Evolutionary conservation across 2,329 filamentous ascomycete species (phyloP).

Genomic region (Penicillium sp.): DNA sequence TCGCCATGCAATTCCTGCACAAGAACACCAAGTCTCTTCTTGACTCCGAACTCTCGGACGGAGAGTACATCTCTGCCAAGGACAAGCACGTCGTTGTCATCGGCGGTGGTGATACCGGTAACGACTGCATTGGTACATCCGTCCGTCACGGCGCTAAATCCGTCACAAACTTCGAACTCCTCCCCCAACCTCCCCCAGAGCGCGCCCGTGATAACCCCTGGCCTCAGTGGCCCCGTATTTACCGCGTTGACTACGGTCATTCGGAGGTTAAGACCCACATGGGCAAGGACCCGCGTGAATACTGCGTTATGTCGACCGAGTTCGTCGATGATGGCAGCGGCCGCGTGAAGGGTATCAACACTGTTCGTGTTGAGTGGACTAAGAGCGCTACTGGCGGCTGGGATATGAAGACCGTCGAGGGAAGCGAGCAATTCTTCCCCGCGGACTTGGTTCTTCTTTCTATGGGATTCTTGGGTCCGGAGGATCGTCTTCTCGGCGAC

Average conservation of each 20-base stretch:
- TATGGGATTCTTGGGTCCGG: constrained; percentile 96
- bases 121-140: constrained; percentile 96
- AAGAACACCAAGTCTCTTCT: constrained; percentile 97
- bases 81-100: constrained; percentile 96
- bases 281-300: constrained; percentile 94
- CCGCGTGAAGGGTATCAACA: constrained; percentile 94
- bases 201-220: constrained; percentile 94
- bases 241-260: constrained; percentile 98
- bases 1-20: constrained; percentile 96
- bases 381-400: constrained; percentile 86
- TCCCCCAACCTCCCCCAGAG: constrained; percentile 89
- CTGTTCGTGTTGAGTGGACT: constrained; percentile 93
- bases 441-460: constrained; percentile 92
- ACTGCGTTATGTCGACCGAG: constrained; percentile 97
- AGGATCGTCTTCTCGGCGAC: constrained; percentile 84
- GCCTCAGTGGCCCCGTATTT: constrained; percentile 98
- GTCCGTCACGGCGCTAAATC: constrained; percentile 95
- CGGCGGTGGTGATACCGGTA: constrained; percentile 95
- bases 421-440: constrained; percentile 93
- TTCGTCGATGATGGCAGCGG: constrained; percentile 89
- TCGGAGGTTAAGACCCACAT: constrained; percentile 94
- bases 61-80: constrained; percentile 89
- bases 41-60: constrained; percentile 83
- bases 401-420: constrained; percentile 98
- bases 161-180: constrained; percentile 93